phyloP scores from a whole-genome alignment of 306 rosid species.

The Lathyrus oleraceus region DNA sequence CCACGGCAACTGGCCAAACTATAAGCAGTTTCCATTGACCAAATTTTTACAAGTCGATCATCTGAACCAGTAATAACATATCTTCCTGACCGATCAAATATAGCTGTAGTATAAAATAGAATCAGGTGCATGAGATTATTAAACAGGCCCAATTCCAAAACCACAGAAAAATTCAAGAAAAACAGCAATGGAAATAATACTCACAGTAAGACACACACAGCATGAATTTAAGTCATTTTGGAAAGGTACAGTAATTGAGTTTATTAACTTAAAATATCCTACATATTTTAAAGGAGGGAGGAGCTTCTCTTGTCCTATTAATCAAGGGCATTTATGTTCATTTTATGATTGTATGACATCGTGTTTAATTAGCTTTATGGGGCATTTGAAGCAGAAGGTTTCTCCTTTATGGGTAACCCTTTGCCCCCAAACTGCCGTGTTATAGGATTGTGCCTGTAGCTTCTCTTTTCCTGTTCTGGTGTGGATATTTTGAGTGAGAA shows the following conservation, averaged over 20 bases:
- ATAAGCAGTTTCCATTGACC: conserved; percentile 99
- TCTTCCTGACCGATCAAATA: conserved; percentile 91
- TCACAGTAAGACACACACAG: conserved; percentile 13
- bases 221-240: conserved; percentile 12
- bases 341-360: background rate
- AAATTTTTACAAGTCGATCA: conserved; percentile 94
- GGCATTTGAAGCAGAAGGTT: background rate
- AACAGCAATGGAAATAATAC: conserved; percentile 9
- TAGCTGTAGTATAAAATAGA: conserved; percentile 66
- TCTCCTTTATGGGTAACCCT: background rate
- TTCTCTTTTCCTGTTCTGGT: conserved; percentile 4
- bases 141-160: conserved; percentile 29
- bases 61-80: conserved; percentile 96
- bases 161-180: conserved; percentile 24
- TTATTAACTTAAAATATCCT: conserved; percentile 25
- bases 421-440: conserved; percentile 11
- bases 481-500: conserved; percentile 1
- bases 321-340: conserved; percentile 11
- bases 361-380: background rate
- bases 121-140: conserved; percentile 34
- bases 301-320: conserved; percentile 7
- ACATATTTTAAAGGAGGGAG: background rate
- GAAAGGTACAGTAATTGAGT: conserved; percentile 25
- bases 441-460: conserved; percentile 19
- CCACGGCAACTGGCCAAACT: conserved; percentile 99